Percentiles rank a stretch among this genome's conserved stretches.
Evolutionary conservation across 106 monocot genomes (phyloP).

Genomic region (Phalaenopsis aphrodite): DNA sequence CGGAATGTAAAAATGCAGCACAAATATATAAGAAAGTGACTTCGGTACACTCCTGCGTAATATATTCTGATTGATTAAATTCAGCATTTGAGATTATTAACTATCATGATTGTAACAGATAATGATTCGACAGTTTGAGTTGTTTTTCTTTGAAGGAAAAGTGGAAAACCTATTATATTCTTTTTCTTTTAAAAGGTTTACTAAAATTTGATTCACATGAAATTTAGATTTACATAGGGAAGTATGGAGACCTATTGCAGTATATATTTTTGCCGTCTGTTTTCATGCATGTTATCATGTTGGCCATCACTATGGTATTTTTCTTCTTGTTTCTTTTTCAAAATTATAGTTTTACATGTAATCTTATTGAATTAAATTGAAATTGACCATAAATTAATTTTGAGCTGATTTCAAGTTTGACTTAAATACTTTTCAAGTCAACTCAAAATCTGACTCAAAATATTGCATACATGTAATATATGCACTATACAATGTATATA

Average conservation of each 20-base stretch:
- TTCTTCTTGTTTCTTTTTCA: neutral
- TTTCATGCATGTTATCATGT: neutral
- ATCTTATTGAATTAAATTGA: no score
- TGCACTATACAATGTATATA: no score
- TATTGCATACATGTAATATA: no score
- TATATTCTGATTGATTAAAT: neutral
- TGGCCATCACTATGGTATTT: neutral
- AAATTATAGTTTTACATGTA: neutral
- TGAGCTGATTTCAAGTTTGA: neutral
- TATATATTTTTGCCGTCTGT: neutral
- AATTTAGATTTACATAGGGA: neutral
- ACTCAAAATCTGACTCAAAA: neutral
- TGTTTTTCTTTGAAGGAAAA: neutral
- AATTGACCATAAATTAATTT: neutral
- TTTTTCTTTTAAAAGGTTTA: neutral
- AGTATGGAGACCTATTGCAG: neutral
- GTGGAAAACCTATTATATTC: neutral
- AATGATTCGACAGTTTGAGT: neutral
- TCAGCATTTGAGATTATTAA: neutral
- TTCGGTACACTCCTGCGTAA: conserved; percentile 10
- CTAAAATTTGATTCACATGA: neutral
- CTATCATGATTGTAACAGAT: neutral
- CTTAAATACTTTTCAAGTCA: neutral
- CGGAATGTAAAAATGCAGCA: conserved; percentile 47
- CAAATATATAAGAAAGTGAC: conserved; percentile 57